Base-by-base conservation (phyloP, 768 basidiomycete species). In the Austroboletus festivus region DNA sequence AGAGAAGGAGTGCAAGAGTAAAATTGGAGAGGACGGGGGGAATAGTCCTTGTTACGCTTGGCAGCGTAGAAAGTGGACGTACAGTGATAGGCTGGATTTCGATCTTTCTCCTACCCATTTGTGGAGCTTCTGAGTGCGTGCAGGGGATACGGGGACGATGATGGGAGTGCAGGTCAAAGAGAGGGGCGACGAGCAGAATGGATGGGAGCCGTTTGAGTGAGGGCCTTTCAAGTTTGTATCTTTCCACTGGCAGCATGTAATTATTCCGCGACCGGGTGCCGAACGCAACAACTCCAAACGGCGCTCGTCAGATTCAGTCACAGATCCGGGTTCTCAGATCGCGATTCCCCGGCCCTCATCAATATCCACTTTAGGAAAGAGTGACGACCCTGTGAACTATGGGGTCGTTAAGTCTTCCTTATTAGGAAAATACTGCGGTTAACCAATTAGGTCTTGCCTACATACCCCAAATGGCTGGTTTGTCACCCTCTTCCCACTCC, bases 51-150 rank as follows among this genome's bases (percentile, higher is more conserved):
- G 31, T 34, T 38, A n/a, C n/a, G n/a, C n/a, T n/a, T n/a, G n/a
- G n/a, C n/a, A 38, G n/a, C 50, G 50, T 30, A 43, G 52, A 51
- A 50, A 43, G 38, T 42, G 47, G 52, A 79, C 85, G 64, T 56
- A 87, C 86, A 2, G 81, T 82, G 63, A 88, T 88, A 56, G 86
- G 85, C 65, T 86, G 84, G 38, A 88, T 88, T 71, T 86, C 86
- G 60, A 88, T 88, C 74, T 88, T 88, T 73, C 86, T 72, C 67
- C 86, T 72, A 54, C 86, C 86, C 86, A 85, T 85, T 58, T 65
- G 52, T 40, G 15, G 45, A 52, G 40, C n/a, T n/a, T n/a, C 26
- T 44, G 35, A 44, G 33, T 4, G 31, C 7, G 37, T 7, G 15
- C 24, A 19, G 30, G 2, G 38, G 46, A 47, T 55, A 57, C 44